phyloP scores from a whole-genome alignment of 345 rosid genomes.

The Gossypium bickii region DNA sequence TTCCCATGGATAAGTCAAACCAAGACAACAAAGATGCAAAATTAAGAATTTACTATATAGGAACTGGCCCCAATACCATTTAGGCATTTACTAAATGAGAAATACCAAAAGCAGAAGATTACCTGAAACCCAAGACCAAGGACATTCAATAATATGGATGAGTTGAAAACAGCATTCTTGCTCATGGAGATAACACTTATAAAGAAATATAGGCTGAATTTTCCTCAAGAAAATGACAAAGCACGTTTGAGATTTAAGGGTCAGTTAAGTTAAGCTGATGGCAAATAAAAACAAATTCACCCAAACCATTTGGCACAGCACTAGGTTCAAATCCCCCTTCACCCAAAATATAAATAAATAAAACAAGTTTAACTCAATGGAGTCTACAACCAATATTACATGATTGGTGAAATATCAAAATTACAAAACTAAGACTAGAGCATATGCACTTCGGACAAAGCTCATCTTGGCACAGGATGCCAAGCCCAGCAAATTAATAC shows the following conservation, averaged over 20 bases:
- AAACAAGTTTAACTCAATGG: neutral
- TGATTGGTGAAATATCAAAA: neutral
- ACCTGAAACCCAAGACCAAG: neutral
- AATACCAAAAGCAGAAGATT: neutral
- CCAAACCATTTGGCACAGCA: neutral
- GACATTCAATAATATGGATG: neutral
- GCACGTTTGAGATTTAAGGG: neutral
- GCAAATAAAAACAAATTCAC: neutral
- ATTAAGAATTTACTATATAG: neutral
- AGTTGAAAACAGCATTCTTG: neutral
- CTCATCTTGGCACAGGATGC: neutral
- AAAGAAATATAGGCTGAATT: neutral
- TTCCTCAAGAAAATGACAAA: neutral
- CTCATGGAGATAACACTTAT: neutral
- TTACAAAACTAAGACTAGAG: neutral
- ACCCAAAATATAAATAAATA: neutral
- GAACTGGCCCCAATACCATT: neutral
- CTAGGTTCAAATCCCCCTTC: neutral
- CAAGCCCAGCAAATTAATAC: neutral
- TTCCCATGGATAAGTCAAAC: neutral
- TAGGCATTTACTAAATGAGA: neutral
- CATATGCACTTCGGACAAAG: neutral
- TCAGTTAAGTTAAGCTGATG: slow-evolving; percentile 4
- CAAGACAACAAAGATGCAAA: neutral
- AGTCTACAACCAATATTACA: neutral